A percentile compares a stretch with the other conserved stretches of the same genome.
Conservation (phyloP, 495 filamentous ascomycete species). For the Xeromyces bisporus region DNA sequence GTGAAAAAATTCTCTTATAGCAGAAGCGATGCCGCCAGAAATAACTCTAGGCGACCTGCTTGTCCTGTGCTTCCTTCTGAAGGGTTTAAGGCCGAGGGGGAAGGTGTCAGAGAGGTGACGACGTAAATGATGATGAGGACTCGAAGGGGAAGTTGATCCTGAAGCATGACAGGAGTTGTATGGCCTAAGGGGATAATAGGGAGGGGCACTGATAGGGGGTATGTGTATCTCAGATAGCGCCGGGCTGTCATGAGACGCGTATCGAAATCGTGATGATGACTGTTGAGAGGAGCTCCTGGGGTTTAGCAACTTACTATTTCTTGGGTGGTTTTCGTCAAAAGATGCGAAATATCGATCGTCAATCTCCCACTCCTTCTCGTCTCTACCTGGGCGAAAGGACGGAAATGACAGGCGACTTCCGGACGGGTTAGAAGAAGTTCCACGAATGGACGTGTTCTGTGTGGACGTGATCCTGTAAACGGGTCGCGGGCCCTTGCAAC, state of each 20-base stretch:
- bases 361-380: background rate
- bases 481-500: no score
- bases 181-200: background rate
- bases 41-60: background rate
- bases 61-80: background rate
- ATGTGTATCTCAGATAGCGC: background rate
- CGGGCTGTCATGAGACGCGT: no score
- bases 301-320: background rate
- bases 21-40: conserved; percentile 1
- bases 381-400: background rate
- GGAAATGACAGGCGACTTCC: no score
- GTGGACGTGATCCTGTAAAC: no score
- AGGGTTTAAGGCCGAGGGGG: background rate
- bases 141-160: background rate
- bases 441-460: no score
- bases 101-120: background rate
- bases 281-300: no score
- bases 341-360: background rate
- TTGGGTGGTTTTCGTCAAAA: background rate
- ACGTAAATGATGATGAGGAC: background rate
- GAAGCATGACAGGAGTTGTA: background rate
- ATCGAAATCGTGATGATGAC: no score
- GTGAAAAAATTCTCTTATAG: conserved; percentile 5
- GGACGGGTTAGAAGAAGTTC: no score
- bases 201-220: background rate